Conservation (phyloP, 2,329 filamentous ascomycete species). For the Aspergillus sp. region DNA sequence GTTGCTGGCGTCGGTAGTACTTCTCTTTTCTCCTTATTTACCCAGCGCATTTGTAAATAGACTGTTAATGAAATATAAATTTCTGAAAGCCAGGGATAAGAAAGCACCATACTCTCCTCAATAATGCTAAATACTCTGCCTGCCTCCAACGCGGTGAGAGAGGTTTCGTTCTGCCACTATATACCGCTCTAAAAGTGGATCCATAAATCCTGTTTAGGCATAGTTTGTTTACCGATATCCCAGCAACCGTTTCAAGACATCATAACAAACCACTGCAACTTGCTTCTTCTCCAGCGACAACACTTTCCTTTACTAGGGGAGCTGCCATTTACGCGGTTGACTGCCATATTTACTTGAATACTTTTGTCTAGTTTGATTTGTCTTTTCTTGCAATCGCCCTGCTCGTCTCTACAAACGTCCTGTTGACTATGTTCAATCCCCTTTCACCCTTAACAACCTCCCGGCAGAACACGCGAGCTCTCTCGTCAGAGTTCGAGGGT, state of each 20-base stretch:
- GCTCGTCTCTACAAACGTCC: not conserved
- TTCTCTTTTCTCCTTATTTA: not conserved
- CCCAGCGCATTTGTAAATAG: not conserved
- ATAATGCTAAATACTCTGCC: not conserved
- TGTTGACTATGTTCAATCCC: conserved; percentile 38
- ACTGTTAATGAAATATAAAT: not conserved
- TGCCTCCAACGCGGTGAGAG: conserved; percentile 14
- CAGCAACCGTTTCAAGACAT: conserved; percentile 26
- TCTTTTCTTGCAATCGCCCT: not conserved
- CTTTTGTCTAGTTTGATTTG: not conserved
- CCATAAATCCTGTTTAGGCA: conserved; percentile 21
- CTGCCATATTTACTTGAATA: too few species aligned
- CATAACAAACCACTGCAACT: conserved; percentile 20
- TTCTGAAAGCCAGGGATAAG: not conserved
- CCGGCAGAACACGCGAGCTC: conserved; percentile 41
- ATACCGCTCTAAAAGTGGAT: conserved; percentile 7
- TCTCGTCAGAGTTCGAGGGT: conserved; percentile 26
- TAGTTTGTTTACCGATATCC: conserved; percentile 33
- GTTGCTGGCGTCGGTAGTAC: not conserved
- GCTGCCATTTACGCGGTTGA: not conserved
- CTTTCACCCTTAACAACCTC: conserved; percentile 43
- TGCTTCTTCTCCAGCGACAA: conserved; percentile 1
- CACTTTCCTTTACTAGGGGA: not conserved
- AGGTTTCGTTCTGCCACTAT: conserved; percentile 5
- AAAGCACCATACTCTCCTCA: not conserved